Percentiles rank a stretch among this genome's conserved stretches.
These are phyloP conservation scores for Scleroderma citrinum DNA, from an alignment of 768 basidiomycete species.

Conservation along the genomic window DNA sequence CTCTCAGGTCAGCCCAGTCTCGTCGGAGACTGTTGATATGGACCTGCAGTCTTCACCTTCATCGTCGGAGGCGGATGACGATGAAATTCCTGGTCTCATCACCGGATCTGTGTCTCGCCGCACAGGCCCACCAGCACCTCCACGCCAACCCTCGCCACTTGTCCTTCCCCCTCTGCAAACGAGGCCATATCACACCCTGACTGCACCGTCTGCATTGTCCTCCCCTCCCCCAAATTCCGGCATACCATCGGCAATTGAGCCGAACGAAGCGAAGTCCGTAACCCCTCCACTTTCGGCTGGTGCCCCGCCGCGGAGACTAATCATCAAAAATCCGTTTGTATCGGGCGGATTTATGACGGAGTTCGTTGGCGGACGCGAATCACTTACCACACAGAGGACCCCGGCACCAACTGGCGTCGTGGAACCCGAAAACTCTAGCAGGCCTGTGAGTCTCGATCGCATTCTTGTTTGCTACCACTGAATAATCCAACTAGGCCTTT, in stretches of 20 bases:
- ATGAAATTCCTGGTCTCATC: slow-evolving; percentile 30
- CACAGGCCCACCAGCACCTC: slow-evolving; percentile 1
- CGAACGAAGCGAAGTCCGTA: background rate
- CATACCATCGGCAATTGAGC: slow-evolving; percentile 9
- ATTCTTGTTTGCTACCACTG: background rate
- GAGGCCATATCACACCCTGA: background rate
- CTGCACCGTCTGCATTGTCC: slow-evolving; percentile 11
- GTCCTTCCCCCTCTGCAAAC: slow-evolving; percentile 13
- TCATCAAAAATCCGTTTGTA: slow-evolving; percentile 40
- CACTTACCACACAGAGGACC: slow-evolving; percentile 12
- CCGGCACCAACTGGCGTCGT: slow-evolving; percentile 10
- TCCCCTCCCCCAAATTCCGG: slow-evolving; percentile 7
- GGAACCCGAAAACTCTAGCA: slow-evolving; percentile 12
- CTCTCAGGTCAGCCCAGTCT: slow-evolving; percentile 25
- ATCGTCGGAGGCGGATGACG: slow-evolving; percentile 17
- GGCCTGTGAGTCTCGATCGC: slow-evolving; percentile 8
- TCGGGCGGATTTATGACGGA: slow-evolving; percentile 46
- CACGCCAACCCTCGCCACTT: slow-evolving; percentile 19
- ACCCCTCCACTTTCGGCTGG: slow-evolving; percentile 1
- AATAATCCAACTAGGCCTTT: slow-evolving; percentile 9
- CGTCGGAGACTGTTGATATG: slow-evolving; percentile 31
- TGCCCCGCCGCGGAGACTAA: slow-evolving; percentile 10
- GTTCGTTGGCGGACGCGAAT: slow-evolving; percentile 30
- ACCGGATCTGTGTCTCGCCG: slow-evolving; percentile 26
- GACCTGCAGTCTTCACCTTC: slow-evolving; percentile 30